Conservation (phyloP, 306 rosid species). For the Dryas drummondii region DNA sequence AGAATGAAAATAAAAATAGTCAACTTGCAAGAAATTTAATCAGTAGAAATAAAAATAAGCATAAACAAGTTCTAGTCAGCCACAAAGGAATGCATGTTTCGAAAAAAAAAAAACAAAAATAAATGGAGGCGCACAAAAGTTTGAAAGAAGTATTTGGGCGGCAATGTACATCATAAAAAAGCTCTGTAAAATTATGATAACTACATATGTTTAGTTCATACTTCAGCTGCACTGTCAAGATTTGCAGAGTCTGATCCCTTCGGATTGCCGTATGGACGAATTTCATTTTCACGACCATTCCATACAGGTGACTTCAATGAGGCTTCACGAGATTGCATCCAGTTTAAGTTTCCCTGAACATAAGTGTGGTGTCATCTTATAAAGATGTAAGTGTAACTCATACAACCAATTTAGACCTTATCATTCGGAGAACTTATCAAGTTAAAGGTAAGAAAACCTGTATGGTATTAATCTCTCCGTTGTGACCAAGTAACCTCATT, state of each 20-base stretch:
- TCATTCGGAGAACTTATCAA: slow-evolving; percentile 16
- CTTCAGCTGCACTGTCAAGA: slow-evolving; percentile 98
- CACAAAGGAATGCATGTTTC: not conserved
- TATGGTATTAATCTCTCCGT: slow-evolving; percentile 96
- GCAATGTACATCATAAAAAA: not conserved
- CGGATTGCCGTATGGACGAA: slow-evolving; percentile 91
- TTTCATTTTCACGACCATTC: slow-evolving; percentile 93
- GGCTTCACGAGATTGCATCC: slow-evolving; percentile 98
- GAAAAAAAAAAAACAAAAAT: not conserved
- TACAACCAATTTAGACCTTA: slow-evolving; percentile 20
- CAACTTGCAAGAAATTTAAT: not conserved
- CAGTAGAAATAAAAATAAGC: not conserved
- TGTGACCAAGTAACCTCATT: slow-evolving; percentile 97
- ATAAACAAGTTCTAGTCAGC: slow-evolving; percentile 1
- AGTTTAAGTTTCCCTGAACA: slow-evolving; percentile 89
- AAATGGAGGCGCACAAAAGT: not conserved
- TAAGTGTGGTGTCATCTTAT: slow-evolving; percentile 30
- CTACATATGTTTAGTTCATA: slow-evolving; percentile 40
- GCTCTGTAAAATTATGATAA: slow-evolving; percentile 9
- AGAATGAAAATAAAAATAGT: slow-evolving; percentile 7
- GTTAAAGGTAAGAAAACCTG: slow-evolving; percentile 60
- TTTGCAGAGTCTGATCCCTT: slow-evolving; percentile 96
- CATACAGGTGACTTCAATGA: slow-evolving; percentile 91
- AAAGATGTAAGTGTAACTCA: not conserved
- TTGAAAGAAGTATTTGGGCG: not conserved